Percentiles rank a stretch among this genome's conserved stretches.
Evolutionary conservation across 179 eudicot species (phyloP).

Genomic region (Dionaea muscipula): DNA sequence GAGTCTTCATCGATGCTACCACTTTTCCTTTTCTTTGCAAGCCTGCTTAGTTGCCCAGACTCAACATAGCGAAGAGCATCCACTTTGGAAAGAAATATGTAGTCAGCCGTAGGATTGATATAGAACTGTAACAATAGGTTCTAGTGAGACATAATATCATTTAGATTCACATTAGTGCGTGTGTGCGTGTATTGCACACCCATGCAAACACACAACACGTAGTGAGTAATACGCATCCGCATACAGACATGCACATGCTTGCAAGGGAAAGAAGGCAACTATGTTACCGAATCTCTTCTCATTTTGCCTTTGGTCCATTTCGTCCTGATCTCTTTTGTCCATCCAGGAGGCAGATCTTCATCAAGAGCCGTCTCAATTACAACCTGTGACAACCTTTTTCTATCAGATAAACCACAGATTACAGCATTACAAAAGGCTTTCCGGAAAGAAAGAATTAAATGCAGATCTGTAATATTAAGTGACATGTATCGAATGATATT

Average conservation of each 20-base stretch:
- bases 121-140: conserved; percentile 37
- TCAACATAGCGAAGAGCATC: conserved; percentile 61
- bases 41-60: conserved; percentile 44
- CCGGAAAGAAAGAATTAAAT: too few relatives aligned
- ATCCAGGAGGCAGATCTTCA: conserved; percentile 64
- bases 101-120: conserved; percentile 43
- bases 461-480: too few relatives aligned
- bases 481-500: too few relatives aligned
- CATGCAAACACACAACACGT: too few relatives aligned
- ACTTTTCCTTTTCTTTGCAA: conserved; percentile 45
- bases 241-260: neutral
- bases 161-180: too few relatives aligned
- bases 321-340: conserved; percentile 61
- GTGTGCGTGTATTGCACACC: too few relatives aligned
- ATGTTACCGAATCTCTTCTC: conserved; percentile 49
- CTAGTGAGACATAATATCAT: neutral
- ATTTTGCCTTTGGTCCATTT: conserved; percentile 15
- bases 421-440: neutral
- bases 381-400: conserved; percentile 20
- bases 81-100: conserved; percentile 54
- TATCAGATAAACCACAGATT: neutral
- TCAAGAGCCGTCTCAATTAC: conserved; percentile 27
- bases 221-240: neutral
- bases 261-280: conserved; percentile 5
- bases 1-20: conserved; percentile 12